Conservation (phyloP, 1,284 basidiomycete genomes). For the Cryptococcus amylolentus region DNA sequence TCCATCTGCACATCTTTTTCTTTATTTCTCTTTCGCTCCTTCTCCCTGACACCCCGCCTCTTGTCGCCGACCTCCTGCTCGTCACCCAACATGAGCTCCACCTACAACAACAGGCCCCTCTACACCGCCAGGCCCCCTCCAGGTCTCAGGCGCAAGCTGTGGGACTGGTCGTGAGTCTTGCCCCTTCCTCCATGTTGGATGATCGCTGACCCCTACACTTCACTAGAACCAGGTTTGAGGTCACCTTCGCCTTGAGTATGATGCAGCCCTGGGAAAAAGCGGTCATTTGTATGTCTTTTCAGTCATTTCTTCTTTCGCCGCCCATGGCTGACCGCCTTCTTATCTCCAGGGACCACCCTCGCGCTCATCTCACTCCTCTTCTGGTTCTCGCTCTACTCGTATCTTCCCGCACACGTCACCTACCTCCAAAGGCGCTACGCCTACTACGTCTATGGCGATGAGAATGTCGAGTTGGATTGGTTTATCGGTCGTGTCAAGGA, state of each 20-base stretch:
- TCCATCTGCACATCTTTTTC: too few relatives aligned
- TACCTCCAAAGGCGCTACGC: constrained; percentile 46
- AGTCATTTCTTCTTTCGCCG: neutral
- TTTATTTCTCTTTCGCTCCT: neutral
- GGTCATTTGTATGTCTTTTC: constrained; percentile 38
- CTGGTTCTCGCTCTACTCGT: constrained; percentile 46
- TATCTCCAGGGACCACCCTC: constrained; percentile 29
- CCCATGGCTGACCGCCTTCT: neutral
- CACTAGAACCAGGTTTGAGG: constrained; percentile 38
- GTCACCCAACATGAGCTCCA: neutral
- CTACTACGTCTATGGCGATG: constrained; percentile 50
- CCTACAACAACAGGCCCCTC: neutral
- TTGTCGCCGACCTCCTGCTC: neutral
- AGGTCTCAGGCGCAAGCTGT: constrained; percentile 1
- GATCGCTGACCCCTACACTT: neutral
- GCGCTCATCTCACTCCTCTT: constrained; percentile 41
- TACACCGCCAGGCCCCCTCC: constrained; percentile 2
- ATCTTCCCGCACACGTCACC: constrained; percentile 44
- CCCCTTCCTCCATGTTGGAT: neutral
- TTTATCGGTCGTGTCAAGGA: constrained; percentile 5
- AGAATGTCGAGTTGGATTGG: constrained; percentile 21
- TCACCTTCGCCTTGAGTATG: constrained; percentile 44
- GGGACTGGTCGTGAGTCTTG: constrained; percentile 5
- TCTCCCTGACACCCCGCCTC: neutral
- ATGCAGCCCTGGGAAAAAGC: constrained; percentile 48